A percentile compares a stretch with the other conserved stretches of the same genome.
phyloP scores from a whole-genome alignment of 352 stramenopile species.

The Phytopythium sindhum region DNA sequence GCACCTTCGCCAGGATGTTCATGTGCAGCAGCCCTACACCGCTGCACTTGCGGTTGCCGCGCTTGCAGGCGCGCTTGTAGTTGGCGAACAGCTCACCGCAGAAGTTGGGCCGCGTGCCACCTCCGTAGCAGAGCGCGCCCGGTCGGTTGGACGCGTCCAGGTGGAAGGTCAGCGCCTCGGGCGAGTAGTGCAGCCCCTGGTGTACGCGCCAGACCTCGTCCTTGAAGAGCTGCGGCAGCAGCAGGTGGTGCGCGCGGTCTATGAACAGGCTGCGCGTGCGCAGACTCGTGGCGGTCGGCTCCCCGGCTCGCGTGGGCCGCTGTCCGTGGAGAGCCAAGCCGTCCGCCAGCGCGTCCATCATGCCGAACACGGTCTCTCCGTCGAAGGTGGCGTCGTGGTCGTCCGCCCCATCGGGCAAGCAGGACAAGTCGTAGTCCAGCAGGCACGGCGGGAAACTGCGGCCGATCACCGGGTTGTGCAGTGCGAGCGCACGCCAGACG shows the following conservation, averaged over 20 bases:
- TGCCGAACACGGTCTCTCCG: constrained; percentile 20
- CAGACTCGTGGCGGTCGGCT: neutral
- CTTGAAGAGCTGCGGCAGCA: constrained; percentile 30
- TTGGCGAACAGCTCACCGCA: constrained; percentile 11
- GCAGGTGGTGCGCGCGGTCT: constrained; percentile 37
- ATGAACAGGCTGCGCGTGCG: constrained; percentile 16
- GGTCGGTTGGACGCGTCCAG: neutral
- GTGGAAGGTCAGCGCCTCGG: constrained; percentile 11
- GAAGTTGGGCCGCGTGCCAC: constrained; percentile 3
- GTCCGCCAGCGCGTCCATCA: constrained; percentile 32
- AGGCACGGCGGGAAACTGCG: neutral
- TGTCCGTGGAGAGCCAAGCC: neutral
- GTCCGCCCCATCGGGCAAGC: neutral
- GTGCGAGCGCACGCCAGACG: constrained; percentile 24
- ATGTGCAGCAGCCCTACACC: neutral
- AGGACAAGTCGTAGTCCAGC: neutral
- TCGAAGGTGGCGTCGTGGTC: neutral
- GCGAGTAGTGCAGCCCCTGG: constrained; percentile 27
- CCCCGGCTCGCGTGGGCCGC: neutral
- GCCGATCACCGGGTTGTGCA: constrained; percentile 8
- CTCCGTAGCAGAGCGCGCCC: neutral
- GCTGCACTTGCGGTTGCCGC: neutral
- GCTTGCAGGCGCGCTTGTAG: neutral
- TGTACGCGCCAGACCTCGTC: constrained; percentile 31
- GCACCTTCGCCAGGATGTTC: neutral